phyloP scores from a whole-genome alignment of 2,329 filamentous ascomycete genomes.

The Dendrostoma leiphaemia region DNA sequence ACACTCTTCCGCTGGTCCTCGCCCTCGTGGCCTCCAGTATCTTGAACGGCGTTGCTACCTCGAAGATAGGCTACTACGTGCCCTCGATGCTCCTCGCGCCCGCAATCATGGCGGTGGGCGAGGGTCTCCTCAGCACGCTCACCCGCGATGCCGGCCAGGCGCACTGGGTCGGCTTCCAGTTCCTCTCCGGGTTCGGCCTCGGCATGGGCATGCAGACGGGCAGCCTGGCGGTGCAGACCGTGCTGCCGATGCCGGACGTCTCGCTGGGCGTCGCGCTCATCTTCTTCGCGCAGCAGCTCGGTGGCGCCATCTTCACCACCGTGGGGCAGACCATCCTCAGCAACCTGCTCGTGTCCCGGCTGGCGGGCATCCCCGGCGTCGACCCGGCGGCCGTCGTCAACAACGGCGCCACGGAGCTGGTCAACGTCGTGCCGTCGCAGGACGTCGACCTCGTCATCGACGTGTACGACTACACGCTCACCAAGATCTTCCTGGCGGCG shows the following conservation, averaged over 20 bases:
- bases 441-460: constrained; percentile 52
- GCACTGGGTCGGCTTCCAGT: constrained; percentile 61
- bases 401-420: constrained; percentile 60
- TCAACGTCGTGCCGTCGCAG: constrained; percentile 46
- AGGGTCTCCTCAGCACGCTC: constrained; percentile 59
- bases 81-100: constrained; percentile 54
- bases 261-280: constrained; percentile 54
- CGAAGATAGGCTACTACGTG: constrained; percentile 58
- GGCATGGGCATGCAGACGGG: constrained; percentile 59
- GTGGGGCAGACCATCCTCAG: constrained; percentile 55
- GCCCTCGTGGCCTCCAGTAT: constrained; percentile 53
- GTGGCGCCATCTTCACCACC: constrained; percentile 56
- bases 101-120: constrained; percentile 48
- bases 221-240: constrained; percentile 55
- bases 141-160: constrained; percentile 41
- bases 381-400: constrained; percentile 40
- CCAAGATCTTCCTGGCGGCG: constrained; percentile 60
- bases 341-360: constrained; percentile 39
- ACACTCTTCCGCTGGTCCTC: constrained; percentile 56
- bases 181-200: constrained; percentile 56
- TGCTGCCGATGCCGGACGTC: constrained; percentile 50
- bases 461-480: constrained; percentile 65
- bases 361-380: constrained; percentile 40
- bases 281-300: constrained; percentile 59
- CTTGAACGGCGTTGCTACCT: constrained; percentile 45